A percentile compares a stretch with the other conserved stretches of the same genome.
phyloP scores from a whole-genome alignment of 202 grass and related monocot species.

The Carex arenaria region DNA sequence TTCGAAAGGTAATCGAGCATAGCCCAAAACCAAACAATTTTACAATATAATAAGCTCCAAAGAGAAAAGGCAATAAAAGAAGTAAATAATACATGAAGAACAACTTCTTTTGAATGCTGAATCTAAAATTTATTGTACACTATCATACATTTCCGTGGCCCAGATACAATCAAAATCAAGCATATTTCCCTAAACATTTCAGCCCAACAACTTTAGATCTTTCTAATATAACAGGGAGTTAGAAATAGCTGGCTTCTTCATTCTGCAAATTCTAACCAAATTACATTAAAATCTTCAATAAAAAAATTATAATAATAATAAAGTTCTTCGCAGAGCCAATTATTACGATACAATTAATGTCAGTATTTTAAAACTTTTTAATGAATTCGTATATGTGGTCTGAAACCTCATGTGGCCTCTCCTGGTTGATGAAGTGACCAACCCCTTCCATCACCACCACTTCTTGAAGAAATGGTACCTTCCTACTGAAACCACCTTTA shows the following conservation, averaged over 20 bases:
- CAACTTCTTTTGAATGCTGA: background rate
- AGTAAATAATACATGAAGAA: background rate
- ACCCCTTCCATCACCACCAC: conserved; percentile 72
- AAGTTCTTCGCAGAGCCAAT: background rate
- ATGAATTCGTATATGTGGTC: conserved; percentile 79
- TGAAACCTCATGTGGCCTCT: conserved; percentile 71
- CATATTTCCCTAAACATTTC: background rate
- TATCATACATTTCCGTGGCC: background rate
- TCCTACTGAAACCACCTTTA: conserved; percentile 58
- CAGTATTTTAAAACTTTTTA: conserved; percentile 37
- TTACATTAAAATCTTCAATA: background rate
- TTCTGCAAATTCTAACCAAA: background rate
- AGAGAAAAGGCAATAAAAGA: background rate
- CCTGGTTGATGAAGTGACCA: conserved; percentile 76
- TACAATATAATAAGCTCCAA: background rate
- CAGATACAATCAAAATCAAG: background rate
- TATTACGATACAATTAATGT: background rate
- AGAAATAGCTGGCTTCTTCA: background rate
- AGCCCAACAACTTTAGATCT: background rate
- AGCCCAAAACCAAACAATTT: background rate
- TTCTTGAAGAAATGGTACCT: conserved; percentile 72
- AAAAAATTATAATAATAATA: background rate
- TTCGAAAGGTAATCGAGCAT: background rate
- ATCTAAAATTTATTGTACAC: background rate
- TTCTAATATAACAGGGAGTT: background rate